phyloP scores from a whole-genome alignment of 495 filamentous ascomycete species.

The Penicillium ochrochloron region DNA sequence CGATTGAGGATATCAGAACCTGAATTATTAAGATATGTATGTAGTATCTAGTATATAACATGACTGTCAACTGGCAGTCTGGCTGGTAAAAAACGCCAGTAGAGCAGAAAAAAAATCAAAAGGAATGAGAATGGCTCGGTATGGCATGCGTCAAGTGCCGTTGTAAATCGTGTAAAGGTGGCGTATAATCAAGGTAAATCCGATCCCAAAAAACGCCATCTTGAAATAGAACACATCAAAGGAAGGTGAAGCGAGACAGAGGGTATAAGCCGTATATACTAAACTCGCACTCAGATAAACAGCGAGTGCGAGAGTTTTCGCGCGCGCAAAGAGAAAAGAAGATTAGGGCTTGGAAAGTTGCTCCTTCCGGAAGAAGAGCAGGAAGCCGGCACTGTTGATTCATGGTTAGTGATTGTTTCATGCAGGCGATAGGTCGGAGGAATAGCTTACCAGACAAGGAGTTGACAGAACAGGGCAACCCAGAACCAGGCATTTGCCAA shows the following conservation, averaged over 20 bases:
- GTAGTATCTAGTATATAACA: not conserved
- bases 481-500: slow-evolving; percentile 67
- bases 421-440: not conserved
- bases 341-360: slow-evolving; percentile 18
- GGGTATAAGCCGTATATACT: slow-evolving; percentile 13
- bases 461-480: slow-evolving; percentile 63
- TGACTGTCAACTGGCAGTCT: not conserved
- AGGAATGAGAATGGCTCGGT: not conserved
- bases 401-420: slow-evolving; percentile 11
- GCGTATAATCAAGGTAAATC: not conserved
- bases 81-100: not conserved
- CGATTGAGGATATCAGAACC: not conserved
- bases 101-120: not conserved
- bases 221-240: not conserved
- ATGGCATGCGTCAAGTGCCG: not conserved
- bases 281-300: not conserved
- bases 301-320: not conserved
- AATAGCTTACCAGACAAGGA: slow-evolving; percentile 55
- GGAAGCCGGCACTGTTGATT: slow-evolving; percentile 54
- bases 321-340: not conserved
- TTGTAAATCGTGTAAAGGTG: not conserved
- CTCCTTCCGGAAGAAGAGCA: slow-evolving; percentile 60
- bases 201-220: slow-evolving; percentile 3
- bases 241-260: slow-evolving; percentile 1
- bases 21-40: not conserved